Base-by-base conservation (phyloP, 23 red algal species). In the Chondrus crispus region DNA sequence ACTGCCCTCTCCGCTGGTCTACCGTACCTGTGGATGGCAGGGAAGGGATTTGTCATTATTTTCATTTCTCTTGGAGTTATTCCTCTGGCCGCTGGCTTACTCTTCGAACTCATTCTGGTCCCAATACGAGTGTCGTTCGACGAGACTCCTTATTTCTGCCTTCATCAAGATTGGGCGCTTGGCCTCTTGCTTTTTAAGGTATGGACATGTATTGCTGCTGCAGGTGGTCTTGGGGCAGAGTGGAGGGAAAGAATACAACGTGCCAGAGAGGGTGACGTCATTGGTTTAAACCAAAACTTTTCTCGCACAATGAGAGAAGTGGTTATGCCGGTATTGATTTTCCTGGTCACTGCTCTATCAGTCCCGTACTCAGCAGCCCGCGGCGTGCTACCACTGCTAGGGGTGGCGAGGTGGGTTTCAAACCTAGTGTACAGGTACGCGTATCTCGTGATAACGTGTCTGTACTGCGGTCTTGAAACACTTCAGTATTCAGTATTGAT, bases 111-210 rank as follows among this genome's bases (percentile, higher is more conserved):
- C n/a, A 71, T 96, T 30, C 62, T 91, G 28, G 71, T 96, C 39
- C 94, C 88, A 22, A 52, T 96, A 4, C 63, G 78, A 1, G 94
- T 92, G 13, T 51, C 68, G 29, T 32, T 54, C 63, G 76, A 95
- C 52, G 84, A 95, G 77, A 84, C 85, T 5, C 74, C 93, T 8
- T 88, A 83, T 57, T 81, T 95, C 43, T 88, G 81, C 46, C 62
- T 88, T 13, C 85, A 95, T 72, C 93, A 88, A 64, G 93, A 95
- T 78, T 95, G 93, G 93, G 93, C 93, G 57, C 14, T 95, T 5
- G 93, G 93, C 13, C 28, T 95, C 16, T 51, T 94, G 52, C 51
- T 94, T 49, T 58, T 94, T 8, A 94, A 94, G 50, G 81, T 94
- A 46, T 84, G 72, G 81, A 53, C 72, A 5, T 76, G 91, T n/a